Evolutionary conservation across 331 rosid genomes (phyloP).

Genomic region (Malus hybrid): DNA sequence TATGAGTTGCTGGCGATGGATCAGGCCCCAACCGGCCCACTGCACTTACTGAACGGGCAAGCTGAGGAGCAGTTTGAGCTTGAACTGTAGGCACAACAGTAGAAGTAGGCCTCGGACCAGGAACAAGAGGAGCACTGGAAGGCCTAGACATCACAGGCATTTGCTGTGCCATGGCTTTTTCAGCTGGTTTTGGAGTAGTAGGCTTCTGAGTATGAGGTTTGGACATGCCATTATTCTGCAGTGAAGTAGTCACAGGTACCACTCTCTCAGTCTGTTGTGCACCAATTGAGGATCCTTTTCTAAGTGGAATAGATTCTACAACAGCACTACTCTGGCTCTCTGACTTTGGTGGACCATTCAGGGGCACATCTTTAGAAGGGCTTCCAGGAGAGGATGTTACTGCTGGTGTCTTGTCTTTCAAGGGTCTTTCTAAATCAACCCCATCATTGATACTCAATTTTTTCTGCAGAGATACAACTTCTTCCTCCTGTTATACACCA

Average conservation of each 20-base stretch:
- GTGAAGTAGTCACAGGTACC: slow-evolving; percentile 29
- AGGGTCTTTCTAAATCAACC: slow-evolving; percentile 41
- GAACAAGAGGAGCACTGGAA: slow-evolving; percentile 80
- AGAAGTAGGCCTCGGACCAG: slow-evolving; percentile 70
- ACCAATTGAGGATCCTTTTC: slow-evolving; percentile 41
- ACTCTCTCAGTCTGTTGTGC: slow-evolving; percentile 47
- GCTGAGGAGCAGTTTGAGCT: slow-evolving; percentile 64
- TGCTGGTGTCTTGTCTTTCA: slow-evolving; percentile 51
- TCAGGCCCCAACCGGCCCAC: slow-evolving; percentile 89
- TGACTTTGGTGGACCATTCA: slow-evolving; percentile 29
- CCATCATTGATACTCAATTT: slow-evolving; percentile 46
- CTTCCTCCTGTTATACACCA: slow-evolving; percentile 54
- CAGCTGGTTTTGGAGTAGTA: slow-evolving; percentile 44
- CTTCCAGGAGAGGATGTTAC: slow-evolving; percentile 50
- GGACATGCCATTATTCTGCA: slow-evolving; percentile 29
- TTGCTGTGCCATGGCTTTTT: slow-evolving; percentile 45
- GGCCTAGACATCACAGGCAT: slow-evolving; percentile 62
- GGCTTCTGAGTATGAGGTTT: slow-evolving; percentile 56
- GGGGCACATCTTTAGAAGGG: slow-evolving; percentile 37
- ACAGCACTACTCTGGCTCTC: slow-evolving; percentile 35
- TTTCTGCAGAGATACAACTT: slow-evolving; percentile 37
- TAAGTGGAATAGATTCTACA: slow-evolving; percentile 32
- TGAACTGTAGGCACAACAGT: slow-evolving; percentile 70
- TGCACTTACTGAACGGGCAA: slow-evolving; percentile 82
- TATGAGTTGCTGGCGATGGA: slow-evolving; percentile 63